A percentile compares a stretch with the other conserved stretches of the same genome.
phyloP scores from a whole-genome alignment of 2,329 filamentous ascomycete species.

The Samsoniella hepiali region DNA sequence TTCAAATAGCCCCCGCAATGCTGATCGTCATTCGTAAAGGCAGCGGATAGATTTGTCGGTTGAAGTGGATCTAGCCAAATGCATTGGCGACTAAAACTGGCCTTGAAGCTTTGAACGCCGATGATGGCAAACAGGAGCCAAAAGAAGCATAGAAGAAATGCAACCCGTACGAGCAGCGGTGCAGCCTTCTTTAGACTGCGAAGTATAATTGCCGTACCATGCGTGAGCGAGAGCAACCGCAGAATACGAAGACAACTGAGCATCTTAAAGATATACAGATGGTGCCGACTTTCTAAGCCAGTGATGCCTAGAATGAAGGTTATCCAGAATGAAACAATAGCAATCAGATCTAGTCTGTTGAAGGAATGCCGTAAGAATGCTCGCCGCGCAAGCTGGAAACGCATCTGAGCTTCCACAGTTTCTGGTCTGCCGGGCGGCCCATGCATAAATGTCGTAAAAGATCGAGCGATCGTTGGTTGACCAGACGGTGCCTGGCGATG shows the following conservation, averaged over 20 bases:
- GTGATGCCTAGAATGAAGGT: slow-evolving; percentile 71
- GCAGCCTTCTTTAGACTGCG: slow-evolving; percentile 94
- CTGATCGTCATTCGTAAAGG: slow-evolving; percentile 63
- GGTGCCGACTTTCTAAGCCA: slow-evolving; percentile 64
- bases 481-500: slow-evolving; percentile 44
- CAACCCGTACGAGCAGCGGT: slow-evolving; percentile 85
- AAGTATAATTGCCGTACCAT: slow-evolving; percentile 91
- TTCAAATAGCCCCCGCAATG: slow-evolving; percentile 85
- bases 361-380: slow-evolving; percentile 95
- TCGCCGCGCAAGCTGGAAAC: slow-evolving; percentile 79
- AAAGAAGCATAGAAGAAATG: slow-evolving; percentile 93
- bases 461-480: slow-evolving; percentile 67
- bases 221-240: slow-evolving; percentile 84
- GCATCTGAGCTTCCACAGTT: slow-evolving; percentile 73
- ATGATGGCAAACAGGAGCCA: slow-evolving; percentile 97
- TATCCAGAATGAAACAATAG: slow-evolving; percentile 93
- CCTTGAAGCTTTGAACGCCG: slow-evolving; percentile 93
- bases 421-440: slow-evolving; percentile 53
- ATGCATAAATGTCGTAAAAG: slow-evolving; percentile 77
- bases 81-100: slow-evolving; percentile 72
- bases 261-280: slow-evolving; percentile 93
- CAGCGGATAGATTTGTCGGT: slow-evolving; percentile 49
- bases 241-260: slow-evolving; percentile 91
- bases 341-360: slow-evolving; percentile 91
- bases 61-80: slow-evolving; percentile 69